These are phyloP conservation scores for Lathyrus sativus DNA, from an alignment of 306 rosid species.

Conservation along the genomic window DNA sequence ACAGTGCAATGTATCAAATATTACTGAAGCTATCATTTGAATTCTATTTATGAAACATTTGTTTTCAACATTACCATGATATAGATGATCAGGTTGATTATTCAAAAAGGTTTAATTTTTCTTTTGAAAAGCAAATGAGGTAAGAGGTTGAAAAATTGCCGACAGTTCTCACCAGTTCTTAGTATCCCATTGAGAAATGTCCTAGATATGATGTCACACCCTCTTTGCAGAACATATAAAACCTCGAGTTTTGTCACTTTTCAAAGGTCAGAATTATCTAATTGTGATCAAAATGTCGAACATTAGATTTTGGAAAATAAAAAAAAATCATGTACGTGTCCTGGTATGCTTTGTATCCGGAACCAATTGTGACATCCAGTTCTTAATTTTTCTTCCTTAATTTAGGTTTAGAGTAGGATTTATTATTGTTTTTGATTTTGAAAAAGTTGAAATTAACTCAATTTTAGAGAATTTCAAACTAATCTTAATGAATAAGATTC, in stretches of 20 bases:
- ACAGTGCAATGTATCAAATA: too few relatives aligned
- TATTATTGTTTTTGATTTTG: too few relatives aligned
- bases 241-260: conserved; percentile 42
- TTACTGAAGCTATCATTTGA: too few relatives aligned
- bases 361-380: too few relatives aligned
- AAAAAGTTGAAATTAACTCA: too few relatives aligned
- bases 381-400: too few relatives aligned
- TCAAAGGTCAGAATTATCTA: conserved; percentile 51
- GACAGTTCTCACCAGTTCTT: conserved; percentile 43
- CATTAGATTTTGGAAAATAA: conserved; percentile 26
- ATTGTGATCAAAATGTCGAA: conserved; percentile 54
- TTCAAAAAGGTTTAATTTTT: conserved; percentile 33
- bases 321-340: neutral
- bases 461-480: too few relatives aligned
- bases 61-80: conserved; percentile 30
- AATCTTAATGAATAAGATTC: too few relatives aligned
- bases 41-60: neutral
- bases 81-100: conserved; percentile 40
- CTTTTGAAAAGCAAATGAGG: conserved; percentile 49
- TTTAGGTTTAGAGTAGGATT: too few relatives aligned
- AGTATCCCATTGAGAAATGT: conserved; percentile 42
- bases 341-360: too few relatives aligned
- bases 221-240: conserved; percentile 33
- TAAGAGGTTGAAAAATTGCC: conserved; percentile 50
- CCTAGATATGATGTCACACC: conserved; percentile 50